phyloP scores from a whole-genome alignment of 2,329 filamentous ascomycete species.

The Alternaria brassicicola region DNA sequence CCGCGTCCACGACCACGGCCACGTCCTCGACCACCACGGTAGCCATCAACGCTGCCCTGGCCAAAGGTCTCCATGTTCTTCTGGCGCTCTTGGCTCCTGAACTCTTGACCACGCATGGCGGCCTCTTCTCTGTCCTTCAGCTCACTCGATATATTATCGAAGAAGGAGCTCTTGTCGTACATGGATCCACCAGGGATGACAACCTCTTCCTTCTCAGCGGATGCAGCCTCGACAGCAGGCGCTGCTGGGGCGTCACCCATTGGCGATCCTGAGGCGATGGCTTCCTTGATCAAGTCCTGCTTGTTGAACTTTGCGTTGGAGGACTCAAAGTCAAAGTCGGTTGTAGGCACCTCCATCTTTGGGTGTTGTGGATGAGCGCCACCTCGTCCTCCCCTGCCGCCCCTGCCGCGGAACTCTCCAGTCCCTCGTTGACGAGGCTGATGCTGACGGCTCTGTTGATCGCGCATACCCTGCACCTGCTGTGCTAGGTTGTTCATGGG shows the following conservation, averaged over 20 bases:
- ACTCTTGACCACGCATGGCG: conserved; percentile 73
- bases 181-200: conserved; percentile 55
- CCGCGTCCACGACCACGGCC: conserved; percentile 69
- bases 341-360: conserved; percentile 86
- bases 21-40: conserved; percentile 76
- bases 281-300: conserved; percentile 85
- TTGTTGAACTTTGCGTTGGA: conserved; percentile 91
- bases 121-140: conserved; percentile 84
- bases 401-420: conserved; percentile 52
- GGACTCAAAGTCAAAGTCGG: conserved; percentile 90
- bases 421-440: conserved; percentile 55
- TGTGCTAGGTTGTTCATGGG: conserved; percentile 74
- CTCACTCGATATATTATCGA: conserved; percentile 97
- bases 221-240: conserved; percentile 41
- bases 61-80: conserved; percentile 98
- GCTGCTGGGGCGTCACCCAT: conserved; percentile 53
- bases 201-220: conserved; percentile 54
- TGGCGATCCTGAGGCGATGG: conserved; percentile 78
- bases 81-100: conserved; percentile 89
- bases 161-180: conserved; percentile 92
- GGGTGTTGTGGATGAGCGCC: conserved; percentile 48
- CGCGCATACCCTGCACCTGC: conserved; percentile 79
- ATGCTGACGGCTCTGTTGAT: conserved; percentile 60
- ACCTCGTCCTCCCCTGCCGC: conserved; percentile 55
- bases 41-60: conserved; percentile 90